Percentiles rank a stretch among this genome's conserved stretches.
Evolutionary conservation across 2,329 filamentous ascomycete species (phyloP).

Genomic region (Aspergillus vadensis): DNA sequence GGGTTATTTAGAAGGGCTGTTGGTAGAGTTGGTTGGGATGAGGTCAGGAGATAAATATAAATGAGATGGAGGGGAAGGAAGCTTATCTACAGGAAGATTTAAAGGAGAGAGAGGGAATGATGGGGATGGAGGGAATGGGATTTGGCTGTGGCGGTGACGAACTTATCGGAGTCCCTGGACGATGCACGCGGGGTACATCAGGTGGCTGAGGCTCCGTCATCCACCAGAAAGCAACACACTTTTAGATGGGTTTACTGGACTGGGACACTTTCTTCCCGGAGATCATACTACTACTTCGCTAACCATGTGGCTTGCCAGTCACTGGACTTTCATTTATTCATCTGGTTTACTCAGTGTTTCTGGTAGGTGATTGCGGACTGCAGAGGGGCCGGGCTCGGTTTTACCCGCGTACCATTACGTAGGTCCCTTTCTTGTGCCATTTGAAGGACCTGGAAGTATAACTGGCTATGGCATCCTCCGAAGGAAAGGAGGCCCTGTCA

Average conservation of each 20-base stretch:
- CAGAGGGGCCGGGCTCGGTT: background rate
- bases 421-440: background rate
- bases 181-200: conserved; percentile 23
- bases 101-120: background rate
- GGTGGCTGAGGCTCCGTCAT: conserved; percentile 21
- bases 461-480: background rate
- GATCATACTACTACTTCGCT: background rate
- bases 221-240: background rate
- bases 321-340: background rate
- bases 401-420: background rate
- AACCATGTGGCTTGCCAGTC: background rate
- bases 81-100: no score
- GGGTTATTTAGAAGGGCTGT: background rate
- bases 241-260: background rate
- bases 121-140: background rate
- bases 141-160: background rate
- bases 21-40: background rate
- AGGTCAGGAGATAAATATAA: background rate
- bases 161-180: background rate
- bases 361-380: background rate
- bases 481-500: background rate
- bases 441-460: background rate
- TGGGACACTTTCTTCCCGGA: background rate
- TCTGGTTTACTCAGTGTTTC: background rate
- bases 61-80: background rate